Base-by-base conservation (phyloP, 306 rosid genomes). In the Datisca glomerata region DNA sequence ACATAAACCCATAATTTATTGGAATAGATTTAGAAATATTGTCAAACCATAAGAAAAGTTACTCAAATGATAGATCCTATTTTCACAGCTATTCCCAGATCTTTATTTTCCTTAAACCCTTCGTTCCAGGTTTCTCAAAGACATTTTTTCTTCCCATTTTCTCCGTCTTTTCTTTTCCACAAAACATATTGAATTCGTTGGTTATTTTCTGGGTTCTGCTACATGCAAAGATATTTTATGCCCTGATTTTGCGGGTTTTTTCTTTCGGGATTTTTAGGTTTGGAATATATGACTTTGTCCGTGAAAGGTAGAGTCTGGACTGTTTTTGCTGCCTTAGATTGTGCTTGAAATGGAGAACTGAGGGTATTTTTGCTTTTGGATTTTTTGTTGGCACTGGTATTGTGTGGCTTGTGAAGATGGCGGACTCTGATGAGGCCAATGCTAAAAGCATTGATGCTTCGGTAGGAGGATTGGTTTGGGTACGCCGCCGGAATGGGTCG, bases 401-500 rank as follows among this genome's bases (percentile, higher is more conserved):
- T 46, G 24, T 46, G 39, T 36, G 51, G 51, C 24, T 51, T 18
- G 25, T 39, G 46, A 52, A 69, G 65, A 84, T 84, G 98, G 98
- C 83, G 49, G 80, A 86, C 51, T 77, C 94, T 24, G 79, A 73
- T 19, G 91, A 78, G 60, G 57, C 70, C 36, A 75, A 75, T 49
- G 37, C 49, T 40, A 80, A 74, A 61, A 75, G 52, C 62, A 87
- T 89, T 56, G 93, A 89, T 60, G 76, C 86, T 49, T 74, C 98
- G 55, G 93, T 89, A 52, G 98, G 95, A 14, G 81, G 81, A 1
- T 73, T 89, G 76, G 98, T 89, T 24, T 89, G 98, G 98, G 95
- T 89, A 60, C 93, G 97, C 17, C 72, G 97, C n/a, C 50, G 97
- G 21, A 87, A 87, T 49, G 97, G 97, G 61, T 87, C 97, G 0